These are phyloP conservation scores for Carex cristatella DNA, from an alignment of 176 grass and related monocot species.

Conservation along the genomic window DNA sequence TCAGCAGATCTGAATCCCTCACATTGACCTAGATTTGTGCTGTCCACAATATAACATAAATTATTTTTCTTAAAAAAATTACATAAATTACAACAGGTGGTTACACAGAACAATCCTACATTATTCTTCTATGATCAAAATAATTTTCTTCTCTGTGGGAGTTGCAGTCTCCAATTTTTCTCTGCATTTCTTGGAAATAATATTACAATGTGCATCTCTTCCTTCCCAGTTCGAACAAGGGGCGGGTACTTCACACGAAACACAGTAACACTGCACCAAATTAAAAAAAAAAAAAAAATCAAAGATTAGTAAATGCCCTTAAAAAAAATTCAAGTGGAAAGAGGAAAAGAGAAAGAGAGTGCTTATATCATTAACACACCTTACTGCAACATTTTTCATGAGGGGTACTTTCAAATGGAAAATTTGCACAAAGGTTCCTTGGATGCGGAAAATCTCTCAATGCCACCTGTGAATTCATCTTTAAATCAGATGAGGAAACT, in stretches of 20 bases:
- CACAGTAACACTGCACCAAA: conserved; percentile 34
- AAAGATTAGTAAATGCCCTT: background rate
- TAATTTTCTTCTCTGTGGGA: conserved; percentile 10
- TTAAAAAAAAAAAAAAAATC: background rate
- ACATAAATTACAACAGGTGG: background rate
- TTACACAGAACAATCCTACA: background rate
- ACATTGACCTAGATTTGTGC: too few species aligned
- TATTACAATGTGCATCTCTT: conserved; percentile 19
- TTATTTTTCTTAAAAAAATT: too few species aligned
- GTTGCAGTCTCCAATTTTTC: background rate
- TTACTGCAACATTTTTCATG: conserved; percentile 37
- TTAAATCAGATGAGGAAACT: background rate
- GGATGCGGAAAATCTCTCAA: conserved; percentile 59
- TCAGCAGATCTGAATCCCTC: too few species aligned
- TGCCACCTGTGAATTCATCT: conserved; percentile 39
- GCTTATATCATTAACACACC: conserved; percentile 19
- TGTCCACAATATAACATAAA: too few species aligned
- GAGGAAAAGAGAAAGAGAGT: background rate
- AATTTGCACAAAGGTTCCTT: conserved; percentile 51
- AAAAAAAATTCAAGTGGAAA: too few species aligned
- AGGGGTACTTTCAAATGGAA: conserved; percentile 36
- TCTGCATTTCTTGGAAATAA: conserved; percentile 14
- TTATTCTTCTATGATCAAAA: conserved; percentile 3
- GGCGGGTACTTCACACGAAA: conserved; percentile 20
- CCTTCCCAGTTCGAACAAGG: conserved; percentile 32